Conservation (phyloP, 78 protist genomes). For the Bigelowiella natans region DNA sequence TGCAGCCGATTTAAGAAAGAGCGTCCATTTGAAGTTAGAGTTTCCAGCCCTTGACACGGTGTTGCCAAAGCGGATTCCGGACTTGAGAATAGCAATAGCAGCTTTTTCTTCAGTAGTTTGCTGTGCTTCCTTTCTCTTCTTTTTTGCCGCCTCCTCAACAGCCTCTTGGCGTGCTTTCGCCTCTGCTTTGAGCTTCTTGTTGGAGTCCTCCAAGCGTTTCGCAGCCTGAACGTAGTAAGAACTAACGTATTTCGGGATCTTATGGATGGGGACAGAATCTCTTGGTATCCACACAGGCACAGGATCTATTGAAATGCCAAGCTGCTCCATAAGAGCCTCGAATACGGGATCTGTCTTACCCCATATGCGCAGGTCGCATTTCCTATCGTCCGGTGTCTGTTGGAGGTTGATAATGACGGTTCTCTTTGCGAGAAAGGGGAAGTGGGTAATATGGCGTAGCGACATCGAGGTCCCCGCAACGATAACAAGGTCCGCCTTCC, state of each 20-base stretch:
- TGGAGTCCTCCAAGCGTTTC: constrained; percentile 1
- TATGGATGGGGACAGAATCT: not conserved
- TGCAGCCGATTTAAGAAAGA: too few relatives aligned
- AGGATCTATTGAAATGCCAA: not conserved
- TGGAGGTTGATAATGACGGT: constrained; percentile 21
- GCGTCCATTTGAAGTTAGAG: too few relatives aligned
- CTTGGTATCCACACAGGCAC: constrained; percentile 7
- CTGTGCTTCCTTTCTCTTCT: too few relatives aligned
- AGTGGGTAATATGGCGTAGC: too few relatives aligned
- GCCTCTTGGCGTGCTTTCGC: too few relatives aligned
- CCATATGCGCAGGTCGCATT: constrained; percentile 21
- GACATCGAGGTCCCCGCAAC: constrained; percentile 36
- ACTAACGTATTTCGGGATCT: not conserved
- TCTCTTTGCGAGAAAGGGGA: constrained; percentile 23
- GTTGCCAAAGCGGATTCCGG: too few relatives aligned
- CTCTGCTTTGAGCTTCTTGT: too few relatives aligned
- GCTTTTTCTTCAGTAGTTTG: too few relatives aligned
- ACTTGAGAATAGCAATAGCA: too few relatives aligned
- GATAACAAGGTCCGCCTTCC: constrained; percentile 18
- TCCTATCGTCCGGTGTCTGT: constrained; percentile 14
- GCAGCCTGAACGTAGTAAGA: not conserved
- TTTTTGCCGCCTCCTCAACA: too few relatives aligned
- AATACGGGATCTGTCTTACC: constrained; percentile 1
- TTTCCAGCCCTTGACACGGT: too few relatives aligned
- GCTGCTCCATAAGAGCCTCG: not conserved